Base-by-base conservation (phyloP, 2,329 filamentous ascomycete genomes). In the Ophiostoma himal-ulmi region DNA sequence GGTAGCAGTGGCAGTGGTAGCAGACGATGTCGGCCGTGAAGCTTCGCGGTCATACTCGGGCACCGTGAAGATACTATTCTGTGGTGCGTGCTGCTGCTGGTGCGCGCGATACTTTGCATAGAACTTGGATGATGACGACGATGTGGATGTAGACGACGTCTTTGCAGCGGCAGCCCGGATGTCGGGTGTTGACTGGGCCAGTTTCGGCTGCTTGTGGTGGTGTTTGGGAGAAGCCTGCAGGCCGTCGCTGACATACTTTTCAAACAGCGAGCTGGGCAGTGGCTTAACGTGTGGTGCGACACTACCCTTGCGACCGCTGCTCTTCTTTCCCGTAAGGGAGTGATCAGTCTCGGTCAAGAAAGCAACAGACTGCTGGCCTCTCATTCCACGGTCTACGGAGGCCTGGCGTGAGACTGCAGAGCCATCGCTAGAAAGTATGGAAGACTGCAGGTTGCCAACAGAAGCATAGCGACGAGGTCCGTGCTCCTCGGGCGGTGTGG, bases 21-120 rank as follows among this genome's bases (percentile, higher is more conserved):
- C 37, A 3, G 67, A n/a, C 8, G 36, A 17, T 5, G 36, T 20
- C 22, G 68, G 44, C 8, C 65, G 66, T 17, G 66, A 68, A 5
- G 17, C 41, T 20, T 62, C 57, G 39, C 65, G 65, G 41, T 37
- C 41, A 30, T 54, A 54, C 66, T 54, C 44, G 30, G 66, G 41
- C 44, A 68, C 66, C 1, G 66, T 54, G 14, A 52, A 54, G 14
- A 68, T 54, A 3, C 6, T n/a, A 30, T 54, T 68, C 1, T 68
- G 66, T 17, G 22, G 14, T 10, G 65, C 62, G 65, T 67, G 65
- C 65, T 52, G 41, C 17, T 68, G 66, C 8, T 68, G 41, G 30
- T 68, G 44, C 22, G 36, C 44, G 44, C 66, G 66, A 26, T 54
- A 54, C 66, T 64, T 37, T 14, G 30, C 34, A 17, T 64, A 37